Conservation (phyloP, 768 basidiomycete species). For the Auricularia sp. region DNA sequence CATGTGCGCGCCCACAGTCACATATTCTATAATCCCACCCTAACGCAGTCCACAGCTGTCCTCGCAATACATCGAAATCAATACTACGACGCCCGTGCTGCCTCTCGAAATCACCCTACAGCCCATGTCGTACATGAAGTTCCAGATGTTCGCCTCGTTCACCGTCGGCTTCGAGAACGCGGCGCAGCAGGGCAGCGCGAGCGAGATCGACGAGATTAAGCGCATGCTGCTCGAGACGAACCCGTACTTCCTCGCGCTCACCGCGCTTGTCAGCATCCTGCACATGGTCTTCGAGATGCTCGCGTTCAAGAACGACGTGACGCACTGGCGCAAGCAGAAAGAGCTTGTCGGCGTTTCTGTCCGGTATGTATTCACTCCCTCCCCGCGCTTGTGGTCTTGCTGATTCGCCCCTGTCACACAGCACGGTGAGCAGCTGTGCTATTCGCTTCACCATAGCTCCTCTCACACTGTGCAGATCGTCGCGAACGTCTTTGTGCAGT, state of each 20-base stretch:
- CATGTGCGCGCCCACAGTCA: conserved; percentile 31
- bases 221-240: conserved; percentile 84
- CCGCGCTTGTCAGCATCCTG: conserved; percentile 73
- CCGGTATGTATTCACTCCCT: conserved; percentile 38
- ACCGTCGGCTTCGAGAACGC: conserved; percentile 82
- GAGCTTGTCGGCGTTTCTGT: conserved; percentile 94
- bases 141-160: conserved; percentile 78
- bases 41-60: conserved; percentile 25
- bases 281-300: conserved; percentile 94
- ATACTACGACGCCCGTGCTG: conserved; percentile 64
- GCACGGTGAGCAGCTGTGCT: conserved; percentile 38
- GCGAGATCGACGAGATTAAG: conserved; percentile 91
- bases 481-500: conserved; percentile 90
- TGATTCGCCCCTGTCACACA: conserved; percentile 18
- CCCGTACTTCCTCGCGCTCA: conserved; percentile 78
- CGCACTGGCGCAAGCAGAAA: conserved; percentile 90
- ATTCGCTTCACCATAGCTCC: not conserved
- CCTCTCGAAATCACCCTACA: conserved; percentile 78
- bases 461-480: conserved; percentile 40
- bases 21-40: not conserved
- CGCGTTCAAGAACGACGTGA: conserved; percentile 90
- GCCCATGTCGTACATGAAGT: conserved; percentile 79
- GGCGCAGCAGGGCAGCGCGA: conserved; percentile 49
- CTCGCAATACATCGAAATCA: conserved; percentile 75
- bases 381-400: conserved; percentile 7